These are phyloP conservation scores for Oidium heveae DNA, from an alignment of 2,329 filamentous ascomycete genomes.

Conservation along the genomic window DNA sequence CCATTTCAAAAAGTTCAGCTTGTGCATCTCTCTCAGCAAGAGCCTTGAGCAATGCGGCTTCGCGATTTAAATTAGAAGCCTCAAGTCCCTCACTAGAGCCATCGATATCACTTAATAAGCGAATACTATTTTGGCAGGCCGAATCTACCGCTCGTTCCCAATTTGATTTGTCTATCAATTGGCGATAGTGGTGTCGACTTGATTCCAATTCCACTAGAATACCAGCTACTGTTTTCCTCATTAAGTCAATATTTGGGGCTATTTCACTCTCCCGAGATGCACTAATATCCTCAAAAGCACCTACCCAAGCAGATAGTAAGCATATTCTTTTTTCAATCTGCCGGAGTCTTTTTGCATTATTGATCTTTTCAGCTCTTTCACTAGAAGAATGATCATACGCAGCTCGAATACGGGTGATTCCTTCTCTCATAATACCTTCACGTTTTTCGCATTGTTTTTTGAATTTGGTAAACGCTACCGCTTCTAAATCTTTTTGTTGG, in stretches of 20 bases:
- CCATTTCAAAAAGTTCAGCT: slow-evolving; percentile 54
- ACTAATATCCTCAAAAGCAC: slow-evolving; percentile 65
- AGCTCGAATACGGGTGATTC: slow-evolving; percentile 49
- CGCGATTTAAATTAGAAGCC: slow-evolving; percentile 44
- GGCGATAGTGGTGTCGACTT: slow-evolving; percentile 74
- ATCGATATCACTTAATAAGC: slow-evolving; percentile 52
- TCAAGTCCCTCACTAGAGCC: slow-evolving; percentile 40
- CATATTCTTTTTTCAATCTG: slow-evolving; percentile 66
- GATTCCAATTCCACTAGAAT: slow-evolving; percentile 74
- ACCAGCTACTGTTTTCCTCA: slow-evolving; percentile 72
- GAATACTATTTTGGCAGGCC: slow-evolving; percentile 62
- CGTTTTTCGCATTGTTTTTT: slow-evolving; percentile 75
- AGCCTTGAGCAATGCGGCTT: slow-evolving; percentile 65
- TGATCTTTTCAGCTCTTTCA: slow-evolving; percentile 57
- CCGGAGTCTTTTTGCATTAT: slow-evolving; percentile 57
- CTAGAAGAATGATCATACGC: slow-evolving; percentile 60
- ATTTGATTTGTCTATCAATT: slow-evolving; percentile 50
- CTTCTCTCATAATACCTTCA: slow-evolving; percentile 49
- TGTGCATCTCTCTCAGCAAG: slow-evolving; percentile 63
- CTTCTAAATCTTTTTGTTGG: slow-evolving; percentile 75
- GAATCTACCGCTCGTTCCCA: slow-evolving; percentile 81
- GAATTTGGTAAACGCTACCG: slow-evolving; percentile 63
- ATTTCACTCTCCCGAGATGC: slow-evolving; percentile 43
- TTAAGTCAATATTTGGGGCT: slow-evolving; percentile 42
- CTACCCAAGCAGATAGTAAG: slow-evolving; percentile 76